Evolutionary conservation across 1,139 yeast species (phyloP).

Genomic region (Debaryomyces sp.): DNA sequence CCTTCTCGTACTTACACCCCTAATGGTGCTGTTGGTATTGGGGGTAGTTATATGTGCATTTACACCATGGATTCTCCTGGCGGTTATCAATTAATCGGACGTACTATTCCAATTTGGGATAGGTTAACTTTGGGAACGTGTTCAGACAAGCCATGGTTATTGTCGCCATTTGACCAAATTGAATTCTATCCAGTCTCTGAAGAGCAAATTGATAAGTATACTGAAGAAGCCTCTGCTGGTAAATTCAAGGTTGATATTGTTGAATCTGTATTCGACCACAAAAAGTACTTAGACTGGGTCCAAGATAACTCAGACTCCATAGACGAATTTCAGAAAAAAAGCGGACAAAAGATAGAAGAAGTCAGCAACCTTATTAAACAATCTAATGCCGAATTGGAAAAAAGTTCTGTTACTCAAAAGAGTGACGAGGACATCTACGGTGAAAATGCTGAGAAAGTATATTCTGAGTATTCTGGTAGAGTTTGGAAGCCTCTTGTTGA

Average conservation of each 20-base stretch:
- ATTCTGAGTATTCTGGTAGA: constrained; percentile 93
- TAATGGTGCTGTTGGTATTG: constrained; percentile 95
- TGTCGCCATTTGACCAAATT: constrained; percentile 89
- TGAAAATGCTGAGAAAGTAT: constrained; percentile 79
- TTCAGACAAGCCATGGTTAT: constrained; percentile 82
- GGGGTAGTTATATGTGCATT: constrained; percentile 98
- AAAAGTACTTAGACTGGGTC: constrained; percentile 76
- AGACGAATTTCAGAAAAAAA: constrained; percentile 66
- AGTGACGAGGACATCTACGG: constrained; percentile 57
- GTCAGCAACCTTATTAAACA: constrained; percentile 81
- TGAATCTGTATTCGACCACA: constrained; percentile 82
- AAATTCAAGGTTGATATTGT: constrained; percentile 72
- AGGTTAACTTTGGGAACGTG: constrained; percentile 78
- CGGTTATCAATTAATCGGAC: constrained; percentile 94
- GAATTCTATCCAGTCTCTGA: constrained; percentile 92
- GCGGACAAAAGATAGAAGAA: constrained; percentile 81
- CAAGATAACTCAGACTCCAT: constrained; percentile 73
- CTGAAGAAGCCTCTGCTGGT: constrained; percentile 82
- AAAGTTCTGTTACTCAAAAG: constrained; percentile 39
- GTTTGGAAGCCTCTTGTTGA: constrained; percentile 91
- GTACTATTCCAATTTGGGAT: constrained; percentile 98
- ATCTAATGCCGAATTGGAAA: constrained; percentile 75
- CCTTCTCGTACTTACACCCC: constrained; percentile 97
- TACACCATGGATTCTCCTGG: constrained; percentile 99
- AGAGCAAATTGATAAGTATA: constrained; percentile 69